Percentiles rank a stretch among this genome's conserved stretches.
Conservation (phyloP, 139 green algal genomes). For the Dunaliella sp. region DNA sequence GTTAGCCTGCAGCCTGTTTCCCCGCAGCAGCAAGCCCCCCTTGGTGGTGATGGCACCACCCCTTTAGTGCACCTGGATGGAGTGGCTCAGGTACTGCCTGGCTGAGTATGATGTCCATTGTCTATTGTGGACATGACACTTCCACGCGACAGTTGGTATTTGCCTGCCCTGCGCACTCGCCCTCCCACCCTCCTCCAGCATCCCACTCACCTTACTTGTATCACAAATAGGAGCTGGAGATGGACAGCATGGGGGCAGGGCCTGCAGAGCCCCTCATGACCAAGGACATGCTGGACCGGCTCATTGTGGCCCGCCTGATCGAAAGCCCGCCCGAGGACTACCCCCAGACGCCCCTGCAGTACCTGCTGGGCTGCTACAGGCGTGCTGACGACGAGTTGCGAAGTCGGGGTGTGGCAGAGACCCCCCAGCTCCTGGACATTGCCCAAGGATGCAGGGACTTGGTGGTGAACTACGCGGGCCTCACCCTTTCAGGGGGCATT, state of each 20-base stretch:
- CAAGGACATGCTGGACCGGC: constrained; percentile 60
- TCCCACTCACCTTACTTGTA: not conserved
- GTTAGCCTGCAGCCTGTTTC: not conserved
- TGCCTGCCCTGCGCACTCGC: not conserved
- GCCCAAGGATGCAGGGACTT: constrained; percentile 61
- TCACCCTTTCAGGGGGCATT: constrained; percentile 76
- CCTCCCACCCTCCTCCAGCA: not conserved
- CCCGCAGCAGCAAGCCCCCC: not conserved
- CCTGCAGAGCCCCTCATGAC: constrained; percentile 34
- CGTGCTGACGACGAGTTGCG: constrained; percentile 47
- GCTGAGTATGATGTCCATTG: not conserved
- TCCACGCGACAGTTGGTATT: too few species aligned
- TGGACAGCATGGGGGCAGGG: constrained; percentile 11
- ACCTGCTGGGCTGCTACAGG: constrained; percentile 70
- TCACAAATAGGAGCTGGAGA: constrained; percentile 13
- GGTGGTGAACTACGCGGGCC: constrained; percentile 75
- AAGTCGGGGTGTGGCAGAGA: constrained; percentile 11
- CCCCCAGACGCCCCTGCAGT: constrained; percentile 69
- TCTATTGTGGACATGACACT: not conserved
- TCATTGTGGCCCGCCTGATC: constrained; percentile 76
- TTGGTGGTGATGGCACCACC: not conserved
- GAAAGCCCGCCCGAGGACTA: constrained; percentile 51
- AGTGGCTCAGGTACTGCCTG: not conserved
- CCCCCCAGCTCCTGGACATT: constrained; percentile 26
- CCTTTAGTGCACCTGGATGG: not conserved